Evolutionary conservation across 768 basidiomycete species (phyloP), one percentile per base, ranked within the genome.

Genomic region (Strobilomyces dryophilus): DNA sequence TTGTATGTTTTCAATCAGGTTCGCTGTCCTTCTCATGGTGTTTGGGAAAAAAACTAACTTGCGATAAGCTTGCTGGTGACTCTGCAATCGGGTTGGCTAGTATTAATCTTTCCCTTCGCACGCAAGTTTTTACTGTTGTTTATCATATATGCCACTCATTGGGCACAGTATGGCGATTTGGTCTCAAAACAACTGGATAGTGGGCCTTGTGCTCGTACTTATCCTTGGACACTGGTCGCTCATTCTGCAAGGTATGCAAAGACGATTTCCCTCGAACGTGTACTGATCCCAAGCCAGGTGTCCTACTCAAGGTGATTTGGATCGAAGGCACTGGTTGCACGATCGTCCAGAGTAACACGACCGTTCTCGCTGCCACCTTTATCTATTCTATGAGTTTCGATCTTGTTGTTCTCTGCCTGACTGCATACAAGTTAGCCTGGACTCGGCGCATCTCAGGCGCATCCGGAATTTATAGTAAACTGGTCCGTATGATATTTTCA

Each of bases 381-480:
- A 83, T 87, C 31, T 89, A 89, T 59, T 82, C 85, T 29, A 89
- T 89, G 87, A 73, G 74, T 61, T 87, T 89, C 62, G 87, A 89
- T 63, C 70, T 85, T 20, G 53, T 77, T 27, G 83, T 87, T 36
- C 74, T 88, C 42, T 54, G 72, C 24, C 67, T 89, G 57, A 86
- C 79, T 35, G 79, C 76, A 12, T 81, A 78, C 67, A 87, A 84
- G 62, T 76, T 89, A 21, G 67, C 66, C 15, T 67, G 66, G 68
- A 53, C 54, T 10, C 55, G 49, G 34, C 58, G 54, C 12, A 14
- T 54, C 26, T 51, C 58, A 40, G 58, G 63, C 6, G 29, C 37
- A 27, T 44, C 41, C 66, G 55, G 71, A 66, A 60, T 40, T 18
- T 64, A 69, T 35, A 80, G 76, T 58, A 75, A 74, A 46, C 77